phyloP scores from a whole-genome alignment of 2,329 filamentous ascomycete genomes.

The Amphichorda felina region DNA sequence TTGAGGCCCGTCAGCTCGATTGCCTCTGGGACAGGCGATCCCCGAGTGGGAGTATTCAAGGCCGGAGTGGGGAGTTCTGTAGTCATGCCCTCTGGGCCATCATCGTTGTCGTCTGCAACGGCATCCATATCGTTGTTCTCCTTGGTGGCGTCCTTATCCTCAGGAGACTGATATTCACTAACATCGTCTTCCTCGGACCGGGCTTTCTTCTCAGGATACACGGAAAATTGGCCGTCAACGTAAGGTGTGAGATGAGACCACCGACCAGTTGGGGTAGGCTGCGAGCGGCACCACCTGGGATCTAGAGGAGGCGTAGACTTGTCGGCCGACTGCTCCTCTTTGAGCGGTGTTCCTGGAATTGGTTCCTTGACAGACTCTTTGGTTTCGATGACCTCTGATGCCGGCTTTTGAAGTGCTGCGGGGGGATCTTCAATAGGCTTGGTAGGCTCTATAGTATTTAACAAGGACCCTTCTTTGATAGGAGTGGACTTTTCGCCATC shows the following conservation, averaged over 20 bases:
- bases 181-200: constrained; percentile 17
- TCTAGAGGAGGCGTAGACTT: neutral
- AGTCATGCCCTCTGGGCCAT: constrained; percentile 14
- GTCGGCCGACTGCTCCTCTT: neutral
- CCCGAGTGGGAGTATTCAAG: constrained; percentile 23
- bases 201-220: constrained; percentile 25
- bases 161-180: constrained; percentile 16
- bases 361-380: neutral
- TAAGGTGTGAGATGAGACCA: constrained; percentile 29
- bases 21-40: constrained; percentile 26
- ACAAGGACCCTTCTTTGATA: too few relatives aligned
- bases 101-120: constrained; percentile 17
- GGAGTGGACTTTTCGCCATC: too few relatives aligned
- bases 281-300: constrained; percentile 9
- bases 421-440: too few relatives aligned
- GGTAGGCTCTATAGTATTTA: too few relatives aligned
- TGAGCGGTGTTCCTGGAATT: neutral
- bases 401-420: too few relatives aligned
- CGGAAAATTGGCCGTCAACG: constrained; percentile 22
- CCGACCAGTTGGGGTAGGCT: constrained; percentile 17
- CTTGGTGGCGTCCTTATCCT: constrained; percentile 15
- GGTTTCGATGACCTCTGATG: too few relatives aligned
- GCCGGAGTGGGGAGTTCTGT: constrained; percentile 22
- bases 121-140: constrained; percentile 8
- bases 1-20: constrained; percentile 22